A percentile compares a stretch with the other conserved stretches of the same genome.
phyloP scores from a whole-genome alignment of 2,329 filamentous ascomycete genomes.

The Paracamarosporium sp. region DNA sequence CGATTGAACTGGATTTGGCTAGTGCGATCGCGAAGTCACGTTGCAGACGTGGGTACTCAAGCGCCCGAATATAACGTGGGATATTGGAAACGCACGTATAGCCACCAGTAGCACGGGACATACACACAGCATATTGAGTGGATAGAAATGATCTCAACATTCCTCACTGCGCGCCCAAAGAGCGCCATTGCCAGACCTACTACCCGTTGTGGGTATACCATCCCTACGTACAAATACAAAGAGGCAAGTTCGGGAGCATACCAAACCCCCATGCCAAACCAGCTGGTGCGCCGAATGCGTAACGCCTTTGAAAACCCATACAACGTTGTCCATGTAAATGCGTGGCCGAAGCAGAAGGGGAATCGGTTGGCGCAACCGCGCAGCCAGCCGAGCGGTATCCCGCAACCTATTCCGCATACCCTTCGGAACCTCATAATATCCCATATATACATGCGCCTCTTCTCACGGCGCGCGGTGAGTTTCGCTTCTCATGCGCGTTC shows the following conservation, averaged over 20 bases:
- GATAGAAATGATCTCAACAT: neutral
- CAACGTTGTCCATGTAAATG: slow-evolving; percentile 1
- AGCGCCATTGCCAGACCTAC: slow-evolving; percentile 7
- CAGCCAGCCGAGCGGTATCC: slow-evolving; percentile 23
- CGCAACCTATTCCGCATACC: neutral
- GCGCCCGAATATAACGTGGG: neutral
- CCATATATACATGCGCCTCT: slow-evolving; percentile 14
- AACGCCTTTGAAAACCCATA: slow-evolving; percentile 3
- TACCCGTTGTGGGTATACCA: slow-evolving; percentile 1
- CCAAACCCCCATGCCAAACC: neutral
- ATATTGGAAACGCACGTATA: too few species aligned
- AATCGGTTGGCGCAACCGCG: slow-evolving; percentile 12
- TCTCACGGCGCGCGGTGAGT: neutral
- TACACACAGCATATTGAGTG: neutral
- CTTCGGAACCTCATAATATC: neutral
- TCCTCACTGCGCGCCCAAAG: neutral
- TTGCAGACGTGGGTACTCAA: slow-evolving; percentile 8
- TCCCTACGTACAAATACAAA: slow-evolving; percentile 2
- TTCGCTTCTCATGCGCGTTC: neutral
- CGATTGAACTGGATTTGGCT: slow-evolving; percentile 24
- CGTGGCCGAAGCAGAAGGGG: neutral
- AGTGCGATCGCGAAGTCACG: slow-evolving; percentile 36
- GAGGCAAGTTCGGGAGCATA: neutral
- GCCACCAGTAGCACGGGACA: too few species aligned
- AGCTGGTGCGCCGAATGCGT: neutral